Evolutionary conservation across 495 filamentous ascomycete genomes (phyloP).

Genomic region (Umbilicaria muhlenbergii): DNA sequence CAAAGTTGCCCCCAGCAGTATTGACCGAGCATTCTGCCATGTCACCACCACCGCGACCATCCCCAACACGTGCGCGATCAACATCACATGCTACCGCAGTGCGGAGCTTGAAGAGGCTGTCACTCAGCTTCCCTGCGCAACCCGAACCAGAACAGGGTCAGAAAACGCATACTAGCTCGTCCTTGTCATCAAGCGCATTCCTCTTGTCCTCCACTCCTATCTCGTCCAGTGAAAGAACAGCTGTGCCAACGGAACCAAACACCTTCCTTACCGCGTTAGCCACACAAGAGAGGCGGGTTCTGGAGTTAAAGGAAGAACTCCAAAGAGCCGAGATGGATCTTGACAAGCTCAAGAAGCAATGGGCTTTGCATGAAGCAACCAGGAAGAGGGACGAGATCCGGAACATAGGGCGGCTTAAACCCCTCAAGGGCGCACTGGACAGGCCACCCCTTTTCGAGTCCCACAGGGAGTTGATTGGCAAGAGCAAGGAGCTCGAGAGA

Average conservation of each 20-base stretch:
- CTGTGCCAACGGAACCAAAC: constrained; percentile 34
- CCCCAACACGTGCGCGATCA: constrained; percentile 2
- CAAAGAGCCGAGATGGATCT: constrained; percentile 65
- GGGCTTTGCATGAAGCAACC: constrained; percentile 60
- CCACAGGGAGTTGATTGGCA: constrained; percentile 19
- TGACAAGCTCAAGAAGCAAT: constrained; percentile 61
- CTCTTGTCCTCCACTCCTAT: constrained; percentile 16
- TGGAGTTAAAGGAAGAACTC: constrained; percentile 85
- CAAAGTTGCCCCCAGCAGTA: no score
- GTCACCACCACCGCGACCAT: constrained; percentile 6
- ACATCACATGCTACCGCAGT: not conserved
- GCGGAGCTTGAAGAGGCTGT: constrained; percentile 1
- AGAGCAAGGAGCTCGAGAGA: constrained; percentile 34
- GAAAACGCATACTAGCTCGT: constrained; percentile 26
- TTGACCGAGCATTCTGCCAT: not conserved
- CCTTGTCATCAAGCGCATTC: constrained; percentile 13
- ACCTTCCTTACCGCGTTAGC: constrained; percentile 81
- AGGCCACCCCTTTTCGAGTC: constrained; percentile 17
- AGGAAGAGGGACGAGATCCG: constrained; percentile 56
- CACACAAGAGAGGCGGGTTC: constrained; percentile 78
- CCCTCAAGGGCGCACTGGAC: constrained; percentile 25
- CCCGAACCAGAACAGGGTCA: constrained; percentile 25
- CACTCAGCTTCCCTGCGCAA: constrained; percentile 10
- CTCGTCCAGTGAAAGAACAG: no score
- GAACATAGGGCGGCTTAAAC: constrained; percentile 38